Base-by-base conservation (phyloP, 2,329 filamentous ascomycete genomes). In the Colletotrichum ledebouriae region DNA sequence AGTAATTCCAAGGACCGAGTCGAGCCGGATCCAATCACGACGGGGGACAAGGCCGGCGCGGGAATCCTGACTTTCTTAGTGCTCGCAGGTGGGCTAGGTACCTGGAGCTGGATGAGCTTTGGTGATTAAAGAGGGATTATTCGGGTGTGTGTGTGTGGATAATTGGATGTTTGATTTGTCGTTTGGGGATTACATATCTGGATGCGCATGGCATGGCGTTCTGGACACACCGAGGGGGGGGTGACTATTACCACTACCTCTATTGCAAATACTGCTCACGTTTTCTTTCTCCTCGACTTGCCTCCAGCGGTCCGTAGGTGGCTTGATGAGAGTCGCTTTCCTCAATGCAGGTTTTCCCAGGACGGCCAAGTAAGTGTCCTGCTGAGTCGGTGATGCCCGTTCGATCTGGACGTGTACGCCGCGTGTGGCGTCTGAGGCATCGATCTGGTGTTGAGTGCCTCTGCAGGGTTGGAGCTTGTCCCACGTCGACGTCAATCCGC, bases 71-170 rank as follows among this genome's bases (percentile, higher is more conserved):
- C 85, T 0, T 76, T 82, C 37, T 7, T 86, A 2, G 70, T 86
- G 3, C 73, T 85, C 22, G 77, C 79, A 0, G 76, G 79, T 17
- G 78, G 79, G 1, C 59, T 83, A 2, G 79, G 80, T 15, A 80
- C 80, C 4, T 86, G 85, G 75, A 77, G 79, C 34, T 87, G 85
- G 85, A 86, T 87, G 83, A 83, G 81, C 65, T 42, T 68, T 6
- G 65, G 55, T 6, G 65, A 68, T 3, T 68, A 65, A 61, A 22
- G 20, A 11, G 2, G 17, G 7, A 6, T 29, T 29, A 3, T 25
- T 13, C 3, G 46, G 25, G 44, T 47, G 20, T 10, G n/a, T 4
- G 25, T 25, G n/a, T 46, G 20, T 53, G 46, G 11, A n/a, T 29
- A 10, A 46, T 59, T 56, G 55, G 41, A 25, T 50, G 61, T 56